phyloP scores from a whole-genome alignment of 75 land plant genomes.

The Adiantum capillusveneris region DNA sequence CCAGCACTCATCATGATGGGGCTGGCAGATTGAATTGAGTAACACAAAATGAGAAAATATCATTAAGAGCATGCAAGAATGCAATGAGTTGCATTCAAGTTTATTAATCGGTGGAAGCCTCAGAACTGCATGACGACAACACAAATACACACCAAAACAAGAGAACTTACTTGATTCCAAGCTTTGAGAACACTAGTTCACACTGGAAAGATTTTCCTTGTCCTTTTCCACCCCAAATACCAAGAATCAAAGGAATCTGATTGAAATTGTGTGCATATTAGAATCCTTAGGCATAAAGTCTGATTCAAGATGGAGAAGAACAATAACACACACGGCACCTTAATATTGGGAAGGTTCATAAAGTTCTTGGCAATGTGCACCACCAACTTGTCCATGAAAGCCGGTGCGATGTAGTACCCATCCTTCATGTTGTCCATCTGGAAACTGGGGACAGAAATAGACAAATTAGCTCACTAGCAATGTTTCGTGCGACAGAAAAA shows the following conservation, averaged over 20 bases:
- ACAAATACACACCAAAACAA: no score
- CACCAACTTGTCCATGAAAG: conserved; percentile 95
- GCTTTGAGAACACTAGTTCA: conserved; percentile 83
- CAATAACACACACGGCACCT: no score
- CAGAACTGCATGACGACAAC: no score
- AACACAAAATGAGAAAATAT: not conserved
- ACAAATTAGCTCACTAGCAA: not conserved
- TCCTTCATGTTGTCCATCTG: conserved; percentile 74
- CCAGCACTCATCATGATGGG: conserved; percentile 98
- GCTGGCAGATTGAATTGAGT: conserved; percentile 26
- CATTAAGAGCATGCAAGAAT: not conserved
- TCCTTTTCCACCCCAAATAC: conserved; percentile 96
- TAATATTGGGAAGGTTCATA: conserved; percentile 80
- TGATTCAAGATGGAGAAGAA: not conserved
- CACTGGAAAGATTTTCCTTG: conserved; percentile 97
- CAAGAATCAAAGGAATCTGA: conserved; percentile 79
- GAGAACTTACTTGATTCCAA: conserved; percentile 96
- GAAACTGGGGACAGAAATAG: conserved; percentile 26
- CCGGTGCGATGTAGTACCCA: conserved; percentile 91
- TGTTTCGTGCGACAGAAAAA: not conserved
- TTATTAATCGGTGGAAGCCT: no score
- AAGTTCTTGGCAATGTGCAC: conserved; percentile 88
- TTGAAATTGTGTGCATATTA: not conserved
- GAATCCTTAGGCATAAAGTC: not conserved
- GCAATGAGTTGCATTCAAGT: no score